These are phyloP conservation scores for Reticulascus tulasneorum DNA, from an alignment of 2,329 filamentous ascomycete species.

Conservation along the genomic window DNA sequence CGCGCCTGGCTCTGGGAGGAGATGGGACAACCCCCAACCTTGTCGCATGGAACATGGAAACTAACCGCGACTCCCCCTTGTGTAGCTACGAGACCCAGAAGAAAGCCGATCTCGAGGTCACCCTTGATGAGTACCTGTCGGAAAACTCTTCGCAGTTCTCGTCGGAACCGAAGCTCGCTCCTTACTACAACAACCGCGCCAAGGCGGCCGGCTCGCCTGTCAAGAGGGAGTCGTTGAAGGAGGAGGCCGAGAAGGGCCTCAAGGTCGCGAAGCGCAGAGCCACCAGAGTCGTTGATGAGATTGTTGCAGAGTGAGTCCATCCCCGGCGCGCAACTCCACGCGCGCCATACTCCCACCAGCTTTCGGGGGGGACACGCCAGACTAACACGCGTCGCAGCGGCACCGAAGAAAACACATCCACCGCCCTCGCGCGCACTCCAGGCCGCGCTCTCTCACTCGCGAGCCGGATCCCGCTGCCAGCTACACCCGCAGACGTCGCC, in stretches of 20 bases:
- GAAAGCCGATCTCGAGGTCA: constrained; percentile 74
- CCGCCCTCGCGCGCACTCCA: constrained; percentile 45
- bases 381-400: constrained; percentile 9
- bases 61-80: constrained; percentile 8
- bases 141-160: constrained; percentile 64
- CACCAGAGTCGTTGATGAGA: constrained; percentile 42
- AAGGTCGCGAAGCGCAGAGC: constrained; percentile 43
- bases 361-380: no score
- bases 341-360: constrained; percentile 4
- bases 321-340: background rate
- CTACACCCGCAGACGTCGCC: constrained; percentile 75
- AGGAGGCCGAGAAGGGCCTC: constrained; percentile 32
- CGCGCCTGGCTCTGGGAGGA: constrained; percentile 10
- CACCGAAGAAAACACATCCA: constrained; percentile 26
- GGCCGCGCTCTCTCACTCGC: constrained; percentile 51
- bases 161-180: constrained; percentile 60
- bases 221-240: constrained; percentile 47
- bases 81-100: constrained; percentile 64
- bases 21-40: constrained; percentile 13
- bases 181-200: constrained; percentile 71
- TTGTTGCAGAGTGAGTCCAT: constrained; percentile 9
- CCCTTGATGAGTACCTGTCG: constrained; percentile 69
- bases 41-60: constrained; percentile 11
- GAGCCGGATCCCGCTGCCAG: constrained; percentile 66
- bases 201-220: constrained; percentile 57